Conservation (phyloP, 768 basidiomycete genomes). For the Suillus subaureus region DNA sequence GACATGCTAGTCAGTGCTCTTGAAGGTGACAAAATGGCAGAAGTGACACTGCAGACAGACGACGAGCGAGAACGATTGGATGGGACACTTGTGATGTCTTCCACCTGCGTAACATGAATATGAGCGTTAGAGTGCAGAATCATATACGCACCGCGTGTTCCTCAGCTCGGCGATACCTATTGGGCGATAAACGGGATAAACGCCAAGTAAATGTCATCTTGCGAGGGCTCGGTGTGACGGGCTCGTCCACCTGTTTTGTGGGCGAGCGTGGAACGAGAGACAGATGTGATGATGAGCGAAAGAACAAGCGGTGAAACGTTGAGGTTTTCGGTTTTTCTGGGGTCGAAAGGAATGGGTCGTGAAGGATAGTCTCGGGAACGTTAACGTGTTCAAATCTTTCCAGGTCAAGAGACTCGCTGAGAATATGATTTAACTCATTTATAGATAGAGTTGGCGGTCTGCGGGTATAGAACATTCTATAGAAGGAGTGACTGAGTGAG, state of each 20-base stretch:
- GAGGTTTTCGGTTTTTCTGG: slow-evolving; percentile 22
- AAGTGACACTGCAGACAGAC: slow-evolving; percentile 4
- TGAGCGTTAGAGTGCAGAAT: background rate
- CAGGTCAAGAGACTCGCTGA: slow-evolving; percentile 34
- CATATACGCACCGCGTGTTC: slow-evolving; percentile 19
- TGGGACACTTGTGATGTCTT: background rate
- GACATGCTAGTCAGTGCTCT: slow-evolving; percentile 20
- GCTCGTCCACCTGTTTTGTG: slow-evolving; percentile 12
- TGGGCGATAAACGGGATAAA: slow-evolving; percentile 28
- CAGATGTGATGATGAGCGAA: slow-evolving; percentile 25
- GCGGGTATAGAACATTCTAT: slow-evolving; percentile 8
- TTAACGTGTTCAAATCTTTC: slow-evolving; percentile 11
- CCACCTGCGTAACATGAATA: background rate
- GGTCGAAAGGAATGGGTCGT: slow-evolving; percentile 22
- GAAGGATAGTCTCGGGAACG: slow-evolving; percentile 25
- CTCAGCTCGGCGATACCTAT: slow-evolving; percentile 17
- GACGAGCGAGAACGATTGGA: background rate
- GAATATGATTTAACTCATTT: slow-evolving; percentile 36
- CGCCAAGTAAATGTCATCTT: slow-evolving; percentile 31
- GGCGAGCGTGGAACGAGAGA: slow-evolving; percentile 10
- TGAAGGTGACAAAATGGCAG: background rate
- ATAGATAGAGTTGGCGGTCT: slow-evolving; percentile 25
- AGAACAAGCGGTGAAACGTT: slow-evolving; percentile 33
- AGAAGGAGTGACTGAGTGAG: background rate
- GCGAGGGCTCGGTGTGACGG: slow-evolving; percentile 22